Percentiles rank a stretch among this genome's conserved stretches.
Conservation (phyloP, 768 basidiomycete species). For the Rhodotorula graminis region DNA sequence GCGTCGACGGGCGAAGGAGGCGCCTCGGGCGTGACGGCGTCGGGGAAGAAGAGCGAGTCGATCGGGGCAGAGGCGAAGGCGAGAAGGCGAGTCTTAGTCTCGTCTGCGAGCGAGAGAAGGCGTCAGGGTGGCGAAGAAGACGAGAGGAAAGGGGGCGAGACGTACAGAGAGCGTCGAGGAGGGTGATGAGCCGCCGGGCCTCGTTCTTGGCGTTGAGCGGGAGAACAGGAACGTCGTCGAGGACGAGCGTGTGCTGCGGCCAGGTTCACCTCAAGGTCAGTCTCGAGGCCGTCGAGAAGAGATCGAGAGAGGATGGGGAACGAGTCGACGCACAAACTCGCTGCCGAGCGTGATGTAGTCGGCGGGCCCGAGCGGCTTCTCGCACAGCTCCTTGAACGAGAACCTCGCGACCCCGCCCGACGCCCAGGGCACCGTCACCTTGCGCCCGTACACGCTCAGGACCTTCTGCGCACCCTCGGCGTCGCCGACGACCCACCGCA, state of each 20-base stretch:
- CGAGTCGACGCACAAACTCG: constrained; percentile 45
- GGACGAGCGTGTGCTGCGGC: constrained; percentile 50
- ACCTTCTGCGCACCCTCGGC: constrained; percentile 26
- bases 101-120: constrained; percentile 7
- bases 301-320: not conserved
- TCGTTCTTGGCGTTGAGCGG: constrained; percentile 57
- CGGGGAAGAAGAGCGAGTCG: constrained; percentile 58
- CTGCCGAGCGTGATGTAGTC: constrained; percentile 59
- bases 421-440: constrained; percentile 52
- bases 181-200: constrained; percentile 59
- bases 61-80: constrained; percentile 50
- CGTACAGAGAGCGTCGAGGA: constrained; percentile 60
- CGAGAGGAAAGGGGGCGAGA: constrained; percentile 24
- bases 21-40: constrained; percentile 45
- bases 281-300: no score
- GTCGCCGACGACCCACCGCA: constrained; percentile 33
- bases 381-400: constrained; percentile 56
- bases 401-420: constrained; percentile 51
- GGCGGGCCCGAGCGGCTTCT: constrained; percentile 56
- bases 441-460: constrained; percentile 55
- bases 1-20: not conserved
- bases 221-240: constrained; percentile 55
- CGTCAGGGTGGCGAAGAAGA: constrained; percentile 45
- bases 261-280: not conserved
- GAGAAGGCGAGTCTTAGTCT: constrained; percentile 38